Evolutionary conservation across 345 rosid genomes (phyloP).

Genomic region (Bruguiera gymnorhiza): DNA sequence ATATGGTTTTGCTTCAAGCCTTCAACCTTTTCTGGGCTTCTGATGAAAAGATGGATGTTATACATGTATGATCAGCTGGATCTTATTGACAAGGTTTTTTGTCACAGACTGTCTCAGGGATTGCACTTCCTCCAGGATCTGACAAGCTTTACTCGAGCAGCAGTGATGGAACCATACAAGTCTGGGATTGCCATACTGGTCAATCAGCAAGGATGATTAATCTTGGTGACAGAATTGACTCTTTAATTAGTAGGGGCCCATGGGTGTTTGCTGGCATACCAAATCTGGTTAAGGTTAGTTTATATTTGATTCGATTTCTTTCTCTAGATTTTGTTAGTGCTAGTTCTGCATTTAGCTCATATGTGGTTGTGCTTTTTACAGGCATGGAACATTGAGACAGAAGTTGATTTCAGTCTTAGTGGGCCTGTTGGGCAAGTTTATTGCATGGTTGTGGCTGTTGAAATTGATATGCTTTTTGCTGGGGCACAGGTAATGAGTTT

Average conservation of each 20-base stretch:
- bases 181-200: constrained; percentile 63
- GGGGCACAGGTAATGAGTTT: constrained; percentile 49
- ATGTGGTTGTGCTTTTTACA: constrained; percentile 23
- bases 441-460: constrained; percentile 33
- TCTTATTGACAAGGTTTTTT: neutral
- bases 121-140: constrained; percentile 46
- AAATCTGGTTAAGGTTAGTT: constrained; percentile 48
- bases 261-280: constrained; percentile 66
- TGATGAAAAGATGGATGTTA: no score
- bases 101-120: constrained; percentile 42
- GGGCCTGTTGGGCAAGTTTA: constrained; percentile 48
- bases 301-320: neutral
- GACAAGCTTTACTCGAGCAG: constrained; percentile 59
- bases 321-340: neutral
- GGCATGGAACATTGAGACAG: constrained; percentile 47
- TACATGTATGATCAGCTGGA: neutral
- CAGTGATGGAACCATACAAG: constrained; percentile 38
- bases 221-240: constrained; percentile 47
- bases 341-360: neutral
- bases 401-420: constrained; percentile 29
- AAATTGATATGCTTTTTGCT: constrained; percentile 46
- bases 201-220: constrained; percentile 29
- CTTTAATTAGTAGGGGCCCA: constrained; percentile 46
- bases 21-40: neutral
- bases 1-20: neutral